Base-by-base conservation (phyloP, 1,284 basidiomycete species). In the Trichosporon asahii region DNA sequence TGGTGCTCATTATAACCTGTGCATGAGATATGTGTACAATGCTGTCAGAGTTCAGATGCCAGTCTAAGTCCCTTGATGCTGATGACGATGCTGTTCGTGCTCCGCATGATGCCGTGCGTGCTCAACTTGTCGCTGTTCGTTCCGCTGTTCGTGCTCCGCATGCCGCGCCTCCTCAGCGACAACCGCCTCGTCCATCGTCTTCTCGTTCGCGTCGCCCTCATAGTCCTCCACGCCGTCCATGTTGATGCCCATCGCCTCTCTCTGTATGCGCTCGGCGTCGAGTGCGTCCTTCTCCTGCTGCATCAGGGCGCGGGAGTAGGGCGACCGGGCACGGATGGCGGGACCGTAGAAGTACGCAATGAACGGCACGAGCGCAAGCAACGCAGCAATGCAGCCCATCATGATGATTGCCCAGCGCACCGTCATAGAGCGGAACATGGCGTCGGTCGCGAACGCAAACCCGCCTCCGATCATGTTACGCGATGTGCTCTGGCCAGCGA, bases 311-410 rank as follows among this genome's bases (percentile, higher is more conserved):
- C 77, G 77, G 21, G 75, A 76, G 71, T 80, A 82, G 63, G 71
- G 74, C 15, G 76, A 78, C 33, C 73, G 70, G 12, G 74, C 72
- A 23, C 82, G 70, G 49, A 84, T 81, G 70, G 72, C 64, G 1
- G 81, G 80, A 1, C 79, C 82, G 60, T 77, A 77, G 29, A 73
- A 74, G 71, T 76, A 80, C 3, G 79, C 79, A 2, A 79, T 69
- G 63, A 82, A 82, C 3, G 82, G 82, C 15, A 82, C 76, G 2
- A 75, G 65, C 0, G 79, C 75, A 1, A 82, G 74, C 5, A 73
- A 15, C 0, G 66, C n/a, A 27, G 72, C 72, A 29, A 70, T 25
- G 23, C 63, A 65, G 35, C 72, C 72, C 72, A 73, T 73, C 44
- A 70, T 40, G 18, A 73, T 68, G 5, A 70, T 64, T 11, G 69